Evolutionary conservation across 768 basidiomycete genomes (phyloP), one percentile per base, ranked within the genome.

Genomic region (Hydnomerulius pinastri): DNA sequence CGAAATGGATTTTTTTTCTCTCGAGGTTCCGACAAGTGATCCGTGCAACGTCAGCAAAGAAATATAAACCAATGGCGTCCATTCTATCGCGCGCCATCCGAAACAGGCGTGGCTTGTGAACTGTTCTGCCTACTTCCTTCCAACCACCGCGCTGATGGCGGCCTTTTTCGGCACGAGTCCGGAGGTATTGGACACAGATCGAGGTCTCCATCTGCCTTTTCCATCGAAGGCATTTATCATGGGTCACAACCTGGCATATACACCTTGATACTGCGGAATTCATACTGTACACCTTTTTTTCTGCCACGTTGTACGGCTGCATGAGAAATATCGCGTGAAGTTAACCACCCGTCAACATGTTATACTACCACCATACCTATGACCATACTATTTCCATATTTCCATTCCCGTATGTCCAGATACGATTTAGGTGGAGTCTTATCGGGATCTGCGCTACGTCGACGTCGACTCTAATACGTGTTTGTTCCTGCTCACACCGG

Each of bases 311-410:
- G 58, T 30, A 43, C 30, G 35, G 35, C 33, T 23, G 54, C 59
- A n/a, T n/a, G n/a, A n/a, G n/a, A n/a, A 46, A 36, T 37, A 46
- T 37, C 43, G 50, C 43, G 50, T 65, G 63, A 60, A 57, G 51
- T 30, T 54, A 46, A 39, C 43, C 51, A 53, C 46, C 40, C n/a
- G n/a, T 48, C 42, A 44, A 24, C 44, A 51, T 45, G 61, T 53
- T 51, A 44, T 43, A 48, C 51, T 39, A 46, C 46, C 29, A 48
- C 47, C 48, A 50, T 48, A 29, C 43, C 32, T 27, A n/a, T n/a
- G n/a, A n/a, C n/a, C n/a, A n/a, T n/a, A n/a, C n/a, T n/a, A n/a
- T n/a, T n/a, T n/a, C n/a, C n/a, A n/a, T n/a, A n/a, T n/a, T n/a
- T n/a, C n/a, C n/a, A n/a, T n/a, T n/a, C n/a, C n/a, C n/a, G n/a